A percentile compares a stretch with the other conserved stretches of the same genome.
These are phyloP conservation scores for Fusarium metavorans DNA, from an alignment of 2,329 filamentous ascomycete species.

Conservation along the genomic window DNA sequence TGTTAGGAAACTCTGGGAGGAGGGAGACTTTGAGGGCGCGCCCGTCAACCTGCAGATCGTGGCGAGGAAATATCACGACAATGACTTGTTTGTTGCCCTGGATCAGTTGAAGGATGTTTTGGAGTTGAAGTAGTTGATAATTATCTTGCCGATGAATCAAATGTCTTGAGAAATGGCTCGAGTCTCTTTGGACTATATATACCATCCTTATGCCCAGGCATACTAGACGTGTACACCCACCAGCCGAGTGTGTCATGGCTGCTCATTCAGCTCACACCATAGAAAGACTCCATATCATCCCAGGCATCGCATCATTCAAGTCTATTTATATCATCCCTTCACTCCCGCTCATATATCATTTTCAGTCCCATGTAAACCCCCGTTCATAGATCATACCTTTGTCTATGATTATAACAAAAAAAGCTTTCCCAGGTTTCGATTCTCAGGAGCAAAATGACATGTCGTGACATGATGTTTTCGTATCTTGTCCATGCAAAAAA, in stretches of 20 bases:
- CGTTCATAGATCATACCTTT: neutral
- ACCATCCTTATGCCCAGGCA: neutral
- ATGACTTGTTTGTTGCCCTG: constrained; percentile 11
- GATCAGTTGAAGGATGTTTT: neutral
- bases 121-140: neutral
- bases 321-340: neutral
- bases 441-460: neutral
- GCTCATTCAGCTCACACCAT: neutral
- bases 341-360: neutral
- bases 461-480: neutral
- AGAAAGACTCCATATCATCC: neutral
- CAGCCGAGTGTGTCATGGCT: no score
- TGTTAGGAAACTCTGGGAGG: constrained; percentile 48
- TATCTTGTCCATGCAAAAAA: neutral
- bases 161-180: neutral
- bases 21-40: constrained; percentile 50
- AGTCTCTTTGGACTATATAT: neutral
- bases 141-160: neutral
- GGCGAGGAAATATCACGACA: constrained; percentile 50
- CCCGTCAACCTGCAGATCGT: constrained; percentile 51
- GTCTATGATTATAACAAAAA: neutral
- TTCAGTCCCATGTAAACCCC: neutral
- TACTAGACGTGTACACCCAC: neutral
- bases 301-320: neutral
- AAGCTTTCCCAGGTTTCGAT: neutral